phyloP scores from a whole-genome alignment of 768 basidiomycete species.

The Termitomyces heimii region DNA sequence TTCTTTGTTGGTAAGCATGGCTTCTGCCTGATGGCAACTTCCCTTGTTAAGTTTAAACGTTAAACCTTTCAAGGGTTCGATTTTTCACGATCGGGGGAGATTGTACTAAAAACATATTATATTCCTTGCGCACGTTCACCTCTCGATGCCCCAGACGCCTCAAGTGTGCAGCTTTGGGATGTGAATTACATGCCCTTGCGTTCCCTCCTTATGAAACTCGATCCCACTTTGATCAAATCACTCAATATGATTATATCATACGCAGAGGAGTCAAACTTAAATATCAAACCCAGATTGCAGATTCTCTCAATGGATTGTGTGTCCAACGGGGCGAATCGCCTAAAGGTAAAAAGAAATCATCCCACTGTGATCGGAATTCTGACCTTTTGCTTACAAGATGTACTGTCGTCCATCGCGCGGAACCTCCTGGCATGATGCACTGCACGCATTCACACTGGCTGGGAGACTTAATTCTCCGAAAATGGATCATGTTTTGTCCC shows the following conservation, averaged over 20 bases:
- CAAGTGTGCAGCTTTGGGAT: slow-evolving; percentile 18
- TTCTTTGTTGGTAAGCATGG: slow-evolving; percentile 24
- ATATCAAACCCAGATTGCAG: slow-evolving; percentile 19
- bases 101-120: slow-evolving; percentile 26
- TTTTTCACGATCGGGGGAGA: slow-evolving; percentile 19
- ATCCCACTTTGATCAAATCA: slow-evolving; percentile 19
- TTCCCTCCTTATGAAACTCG: slow-evolving; percentile 16
- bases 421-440: slow-evolving; percentile 22
- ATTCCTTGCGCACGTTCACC: slow-evolving; percentile 16
- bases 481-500: slow-evolving; percentile 15
- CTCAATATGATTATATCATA: slow-evolving; percentile 22
- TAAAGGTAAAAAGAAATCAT: slow-evolving; percentile 16
- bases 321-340: slow-evolving; percentile 17
- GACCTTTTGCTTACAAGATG: slow-evolving; percentile 13
- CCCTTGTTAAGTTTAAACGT: not conserved
- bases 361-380: not conserved
- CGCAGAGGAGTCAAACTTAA: slow-evolving; percentile 16
- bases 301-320: slow-evolving; percentile 26
- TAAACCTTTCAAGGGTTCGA: slow-evolving; percentile 20
- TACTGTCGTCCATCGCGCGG: slow-evolving; percentile 23
- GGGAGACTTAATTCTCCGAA: slow-evolving; percentile 20
- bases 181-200: slow-evolving; percentile 17
- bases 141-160: not conserved
- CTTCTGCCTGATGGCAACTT: not conserved
- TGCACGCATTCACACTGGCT: slow-evolving; percentile 20